Base-by-base conservation (phyloP, 75 land plant species). In the Selaginella moellendorffii region DNA sequence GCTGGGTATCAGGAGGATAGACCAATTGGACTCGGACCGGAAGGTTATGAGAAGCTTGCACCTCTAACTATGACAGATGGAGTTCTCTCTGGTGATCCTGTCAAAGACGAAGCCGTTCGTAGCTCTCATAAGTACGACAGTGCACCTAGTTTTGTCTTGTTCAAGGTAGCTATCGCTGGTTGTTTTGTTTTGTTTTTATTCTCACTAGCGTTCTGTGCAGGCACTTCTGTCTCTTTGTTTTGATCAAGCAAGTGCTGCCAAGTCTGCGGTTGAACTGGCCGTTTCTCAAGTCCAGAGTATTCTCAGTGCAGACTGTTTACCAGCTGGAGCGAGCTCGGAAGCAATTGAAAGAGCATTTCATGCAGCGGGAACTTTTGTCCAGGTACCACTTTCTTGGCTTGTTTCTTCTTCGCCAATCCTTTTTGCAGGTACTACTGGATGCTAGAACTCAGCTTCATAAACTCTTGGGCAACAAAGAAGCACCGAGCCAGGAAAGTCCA, bases 321-420 rank as follows among this genome's bases (percentile, higher is more conserved):
- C 86, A 14, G 69, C 76, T 8, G 69, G 72, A 77, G 80, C 99
- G 28, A 80, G 87, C 20, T 76, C 80, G 69, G 99, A 95, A 81
- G 72, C 62, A 30, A 71, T 85, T 30, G 88, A 85, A 8, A 79
- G 88, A 52, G 97, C 97, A 29, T 95, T 82, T 73, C 90, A 90
- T 77, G 99, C 97, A 27, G 86, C 92, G 36, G 97, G 89, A 69
- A 78, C 99, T 30, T 82, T 86, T 77, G 97, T 95, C 24, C 91
- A 90, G 97, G 99, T 95, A 76, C 51, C 0, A 5, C 46, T 36
- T 36, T 36, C 10, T 5, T 36, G 46, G 46, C 14, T 5, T 36
- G 46, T 62, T 28, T 26, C 14, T 62, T 62, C 31, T 62, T 18
- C 31, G 26, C 5, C 30, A 26, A 62, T 62, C 29, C 18, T 2